Evolutionary conservation across 495 filamentous ascomycete species (phyloP), one percentile per base, ranked within the genome.

Genomic region (Xeromyces bisporus): DNA sequence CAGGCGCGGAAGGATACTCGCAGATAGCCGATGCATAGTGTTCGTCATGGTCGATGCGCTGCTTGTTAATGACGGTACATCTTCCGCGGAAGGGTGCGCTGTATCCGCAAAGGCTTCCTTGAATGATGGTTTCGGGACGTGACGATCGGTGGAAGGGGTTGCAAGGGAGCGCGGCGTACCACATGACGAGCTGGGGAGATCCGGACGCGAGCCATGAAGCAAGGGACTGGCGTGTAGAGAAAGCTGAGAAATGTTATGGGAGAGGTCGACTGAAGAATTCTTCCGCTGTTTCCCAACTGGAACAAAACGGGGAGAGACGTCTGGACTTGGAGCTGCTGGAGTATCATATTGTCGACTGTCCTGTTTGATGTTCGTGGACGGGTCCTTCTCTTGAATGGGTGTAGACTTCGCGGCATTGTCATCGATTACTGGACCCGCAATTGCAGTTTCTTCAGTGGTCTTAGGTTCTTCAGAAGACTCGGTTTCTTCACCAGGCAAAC

Each of bases 41-140:
- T 76, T 75, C 2, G 81, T 82, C 72, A 75, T 80, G 9, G 82
- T 86, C 1, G 85, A 93, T 41, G 81, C 72, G 47, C 79, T 85
- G 52, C 79, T 86, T 11, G 77, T 85, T 17, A 93, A 53, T 18
- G 84, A 92, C 5, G 85, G 85, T 7, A 87, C 79, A 53, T 85
- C 81, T 34, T 92, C 84, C 14, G 83, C 66, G 5, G 85, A 92
- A 12, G 75, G 64, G 31, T 83, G 76, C 66, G 37, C 70, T 58
- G 56, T 75, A 59, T 46, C 59, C 23, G 48, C 67, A 14, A 70
- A 71, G 23, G 75, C 73, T 34, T 85, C 76, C 2, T 73, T 40
- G 75, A 63, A 53, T 0, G 55, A 55, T 27, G 51, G 47, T 25
- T 47, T 56, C 24, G 53, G 58, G 31, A 56, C 55, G 18, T 53